Evolutionary conservation across 2,329 filamentous ascomycete species (phyloP).

Genomic region (Colletotrichum sp.): DNA sequence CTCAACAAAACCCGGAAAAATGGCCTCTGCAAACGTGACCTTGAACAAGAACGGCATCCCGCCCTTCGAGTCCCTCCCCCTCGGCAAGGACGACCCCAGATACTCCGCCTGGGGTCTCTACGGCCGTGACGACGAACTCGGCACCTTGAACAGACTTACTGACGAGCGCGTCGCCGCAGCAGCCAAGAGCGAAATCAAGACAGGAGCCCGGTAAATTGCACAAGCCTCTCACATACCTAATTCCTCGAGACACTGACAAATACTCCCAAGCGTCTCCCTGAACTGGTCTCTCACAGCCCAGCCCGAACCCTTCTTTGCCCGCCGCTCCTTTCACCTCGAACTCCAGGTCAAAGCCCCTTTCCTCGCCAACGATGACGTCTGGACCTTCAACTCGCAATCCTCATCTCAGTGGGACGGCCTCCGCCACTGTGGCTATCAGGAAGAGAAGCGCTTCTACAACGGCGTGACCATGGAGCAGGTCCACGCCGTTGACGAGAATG

Average conservation of each 20-base stretch:
- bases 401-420: constrained; percentile 45
- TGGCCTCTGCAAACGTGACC: neutral
- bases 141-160: constrained; percentile 64
- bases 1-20: neutral
- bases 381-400: constrained; percentile 40
- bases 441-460: constrained; percentile 37
- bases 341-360: constrained; percentile 30
- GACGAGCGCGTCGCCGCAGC: constrained; percentile 55
- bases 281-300: constrained; percentile 38
- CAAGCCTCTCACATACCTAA: neutral
- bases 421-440: constrained; percentile 41
- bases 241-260: neutral
- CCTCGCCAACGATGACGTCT: constrained; percentile 34
- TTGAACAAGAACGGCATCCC: constrained; percentile 48
- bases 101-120: constrained; percentile 53
- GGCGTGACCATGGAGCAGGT: constrained; percentile 47
- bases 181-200: constrained; percentile 55
- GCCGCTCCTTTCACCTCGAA: constrained; percentile 31
- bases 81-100: constrained; percentile 50
- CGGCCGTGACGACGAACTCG: constrained; percentile 61
- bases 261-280: constrained; percentile 27
- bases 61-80: constrained; percentile 49
- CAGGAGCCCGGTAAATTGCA: constrained; percentile 48
- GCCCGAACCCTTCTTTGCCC: constrained; percentile 35
- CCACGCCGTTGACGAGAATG: constrained; percentile 37